Percentiles rank a stretch among this genome's conserved stretches.
These are phyloP conservation scores for Taiozyma onychis DNA, from an alignment of 1,139 yeast genomes.

Conservation along the genomic window DNA sequence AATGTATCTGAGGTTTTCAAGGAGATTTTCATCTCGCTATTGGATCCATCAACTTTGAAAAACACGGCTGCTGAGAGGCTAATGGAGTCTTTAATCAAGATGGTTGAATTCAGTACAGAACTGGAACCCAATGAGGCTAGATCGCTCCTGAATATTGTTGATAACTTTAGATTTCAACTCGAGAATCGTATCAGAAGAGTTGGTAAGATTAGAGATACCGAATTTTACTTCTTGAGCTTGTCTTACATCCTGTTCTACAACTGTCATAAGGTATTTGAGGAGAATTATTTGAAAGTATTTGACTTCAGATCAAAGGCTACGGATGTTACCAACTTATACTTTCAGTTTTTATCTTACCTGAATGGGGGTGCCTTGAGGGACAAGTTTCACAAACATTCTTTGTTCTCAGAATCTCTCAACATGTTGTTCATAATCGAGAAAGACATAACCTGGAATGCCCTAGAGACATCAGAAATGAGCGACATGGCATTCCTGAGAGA, in stretches of 20 bases:
- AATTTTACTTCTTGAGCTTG: conserved; percentile 15
- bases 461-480: conserved; percentile 6
- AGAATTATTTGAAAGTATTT: conserved; percentile 10
- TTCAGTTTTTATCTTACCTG: conserved; percentile 12
- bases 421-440: conserved; percentile 12
- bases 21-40: conserved; percentile 9
- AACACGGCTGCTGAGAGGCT: conserved; percentile 3
- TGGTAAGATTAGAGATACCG: conserved; percentile 15
- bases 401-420: conserved; percentile 16
- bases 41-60: conserved; percentile 2
- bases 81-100: conserved; percentile 5
- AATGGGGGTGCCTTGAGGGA: conserved; percentile 3
- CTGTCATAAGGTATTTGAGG: conserved; percentile 6
- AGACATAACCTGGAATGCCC: conserved; percentile 12
- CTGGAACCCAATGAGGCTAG: conserved; percentile 8
- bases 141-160: conserved; percentile 12
- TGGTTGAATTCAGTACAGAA: conserved; percentile 13
- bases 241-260: conserved; percentile 15
- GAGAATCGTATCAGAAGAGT: conserved; percentile 16
- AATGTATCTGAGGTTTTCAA: conserved; percentile 9
- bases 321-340: conserved; percentile 7
- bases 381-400: conserved; percentile 7
- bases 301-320: conserved; percentile 11
- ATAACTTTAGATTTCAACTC: conserved; percentile 15
- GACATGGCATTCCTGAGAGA: conserved; percentile 12